A percentile compares a stretch with the other conserved stretches of the same genome.
Evolutionary conservation across 1,284 basidiomycete species (phyloP).

Genomic region (Golubevia pallescens): DNA sequence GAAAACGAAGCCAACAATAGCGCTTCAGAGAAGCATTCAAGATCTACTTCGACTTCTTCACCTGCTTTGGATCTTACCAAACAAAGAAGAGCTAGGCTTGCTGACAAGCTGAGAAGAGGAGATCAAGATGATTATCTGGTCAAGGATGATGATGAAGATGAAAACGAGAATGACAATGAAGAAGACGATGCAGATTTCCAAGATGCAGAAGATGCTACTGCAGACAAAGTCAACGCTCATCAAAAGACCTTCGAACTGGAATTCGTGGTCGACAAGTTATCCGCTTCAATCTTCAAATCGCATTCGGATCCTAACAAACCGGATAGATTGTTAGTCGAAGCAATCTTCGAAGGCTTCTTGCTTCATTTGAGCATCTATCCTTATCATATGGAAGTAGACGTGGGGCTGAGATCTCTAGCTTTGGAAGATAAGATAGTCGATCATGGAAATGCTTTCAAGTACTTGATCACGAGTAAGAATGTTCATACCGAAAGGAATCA

Average conservation of each 20-base stretch:
- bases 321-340: slow-evolving; percentile 79
- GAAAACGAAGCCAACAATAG: no score
- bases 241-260: slow-evolving; percentile 88
- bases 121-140: slow-evolving; percentile 46
- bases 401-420: slow-evolving; percentile 75
- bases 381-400: slow-evolving; percentile 81
- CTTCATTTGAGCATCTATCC: slow-evolving; percentile 47
- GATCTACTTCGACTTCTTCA: not conserved
- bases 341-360: slow-evolving; percentile 79
- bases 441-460: slow-evolving; percentile 67
- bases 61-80: slow-evolving; percentile 39
- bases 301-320: slow-evolving; percentile 67
- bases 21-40: no score
- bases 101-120: slow-evolving; percentile 39
- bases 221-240: slow-evolving; percentile 69
- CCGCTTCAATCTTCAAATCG: slow-evolving; percentile 80
- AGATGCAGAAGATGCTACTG: slow-evolving; percentile 47
- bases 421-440: slow-evolving; percentile 73
- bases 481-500: slow-evolving; percentile 45
- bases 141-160: slow-evolving; percentile 40
- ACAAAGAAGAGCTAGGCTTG: slow-evolving; percentile 36
- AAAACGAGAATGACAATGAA: slow-evolving; percentile 18
- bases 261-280: slow-evolving; percentile 87
- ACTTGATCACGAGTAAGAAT: slow-evolving; percentile 78
- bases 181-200: slow-evolving; percentile 18